Conservation (phyloP, 2,329 filamentous ascomycete species). For the Ambrosiella xylebori region DNA sequence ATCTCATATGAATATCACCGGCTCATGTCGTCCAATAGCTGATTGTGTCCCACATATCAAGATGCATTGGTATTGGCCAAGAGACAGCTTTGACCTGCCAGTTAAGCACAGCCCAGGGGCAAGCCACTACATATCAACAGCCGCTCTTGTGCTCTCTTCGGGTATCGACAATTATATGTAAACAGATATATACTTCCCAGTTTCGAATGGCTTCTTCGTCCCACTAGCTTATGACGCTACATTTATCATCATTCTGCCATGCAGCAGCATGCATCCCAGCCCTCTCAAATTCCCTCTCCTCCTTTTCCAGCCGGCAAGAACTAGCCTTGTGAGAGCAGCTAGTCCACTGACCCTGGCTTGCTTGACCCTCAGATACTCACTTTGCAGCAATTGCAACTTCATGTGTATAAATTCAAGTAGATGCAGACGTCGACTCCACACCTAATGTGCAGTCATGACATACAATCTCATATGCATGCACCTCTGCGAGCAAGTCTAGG, state of each 20-base stretch:
- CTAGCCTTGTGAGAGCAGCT: background rate
- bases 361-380: background rate
- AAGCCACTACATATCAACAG: no score
- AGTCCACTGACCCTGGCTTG: background rate
- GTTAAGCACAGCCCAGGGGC: no score
- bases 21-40: no score
- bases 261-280: background rate
- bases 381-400: background rate
- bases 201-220: no score
- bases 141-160: no score
- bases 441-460: background rate
- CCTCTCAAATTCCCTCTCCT: background rate
- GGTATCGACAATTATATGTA: no score
- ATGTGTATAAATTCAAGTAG: background rate
- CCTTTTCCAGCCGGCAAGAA: background rate
- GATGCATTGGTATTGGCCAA: no score
- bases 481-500: background rate
- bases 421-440: background rate
- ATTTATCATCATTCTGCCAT: background rate
- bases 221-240: no score
- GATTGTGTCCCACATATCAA: no score
- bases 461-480: background rate
- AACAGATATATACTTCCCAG: no score
- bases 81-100: no score
- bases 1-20: no score